Evolutionary conservation across 1,139 yeast genomes (phyloP).

Genomic region (Yamadazyma sp.): DNA sequence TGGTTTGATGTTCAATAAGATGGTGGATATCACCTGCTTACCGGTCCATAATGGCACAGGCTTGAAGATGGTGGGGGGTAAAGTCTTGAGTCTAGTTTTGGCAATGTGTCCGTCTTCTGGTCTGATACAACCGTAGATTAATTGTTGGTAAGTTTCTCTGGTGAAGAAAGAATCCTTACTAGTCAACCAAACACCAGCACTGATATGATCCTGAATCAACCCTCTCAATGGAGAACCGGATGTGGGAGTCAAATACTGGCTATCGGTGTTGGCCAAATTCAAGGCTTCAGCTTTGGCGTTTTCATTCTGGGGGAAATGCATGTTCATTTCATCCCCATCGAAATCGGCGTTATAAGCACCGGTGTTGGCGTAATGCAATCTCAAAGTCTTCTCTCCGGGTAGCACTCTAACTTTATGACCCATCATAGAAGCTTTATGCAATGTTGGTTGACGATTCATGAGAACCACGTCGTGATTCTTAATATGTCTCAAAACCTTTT

Average conservation of each 20-base stretch:
- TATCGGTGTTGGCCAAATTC: conserved; percentile 92
- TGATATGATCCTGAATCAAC: conserved; percentile 96
- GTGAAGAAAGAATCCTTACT: conserved; percentile 89
- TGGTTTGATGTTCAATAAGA: conserved; percentile 83
- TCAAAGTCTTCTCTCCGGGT: conserved; percentile 94
- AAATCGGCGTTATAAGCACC: conserved; percentile 99
- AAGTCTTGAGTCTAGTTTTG: conserved; percentile 65
- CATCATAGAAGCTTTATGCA: conserved; percentile 99
- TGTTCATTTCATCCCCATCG: conserved; percentile 99
- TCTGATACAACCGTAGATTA: conserved; percentile 88
- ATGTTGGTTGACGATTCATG: conserved; percentile 98
- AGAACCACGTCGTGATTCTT: conserved; percentile 92
- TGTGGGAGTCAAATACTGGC: conserved; percentile 96
- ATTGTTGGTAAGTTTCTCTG: conserved; percentile 89
- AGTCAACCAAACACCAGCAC: conserved; percentile 98
- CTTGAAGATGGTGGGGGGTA: conserved; percentile 86
- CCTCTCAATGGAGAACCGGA: conserved; percentile 99
- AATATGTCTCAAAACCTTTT: conserved; percentile 92
- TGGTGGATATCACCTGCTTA: conserved; percentile 93
- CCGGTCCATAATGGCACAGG: conserved; percentile 98
- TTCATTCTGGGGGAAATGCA: conserved; percentile 99
- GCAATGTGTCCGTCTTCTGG: conserved; percentile 99
- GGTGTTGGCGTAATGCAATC: conserved; percentile 97
- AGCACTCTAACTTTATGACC: conserved; percentile 96
- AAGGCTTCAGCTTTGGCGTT: conserved; percentile 97